Evolutionary conservation across 306 rosid species (phyloP).

Genomic region (Cicer yamashitae): DNA sequence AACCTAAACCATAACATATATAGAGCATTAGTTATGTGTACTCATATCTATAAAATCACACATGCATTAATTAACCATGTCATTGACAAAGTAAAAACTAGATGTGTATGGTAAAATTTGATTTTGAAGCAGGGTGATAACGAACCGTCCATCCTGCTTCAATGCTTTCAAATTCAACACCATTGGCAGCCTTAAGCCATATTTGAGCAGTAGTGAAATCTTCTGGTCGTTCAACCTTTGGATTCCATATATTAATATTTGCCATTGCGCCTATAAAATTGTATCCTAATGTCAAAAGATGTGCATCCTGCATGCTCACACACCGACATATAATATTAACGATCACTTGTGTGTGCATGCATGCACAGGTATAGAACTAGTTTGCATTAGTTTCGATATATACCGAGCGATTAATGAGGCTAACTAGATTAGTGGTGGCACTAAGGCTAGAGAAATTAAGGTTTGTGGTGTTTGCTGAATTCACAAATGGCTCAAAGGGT

Average conservation of each 20-base stretch:
- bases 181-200: conserved; percentile 56
- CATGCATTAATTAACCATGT: not conserved
- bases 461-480: conserved; percentile 27
- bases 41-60: not conserved
- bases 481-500: not conserved
- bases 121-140: not conserved
- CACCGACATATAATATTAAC: not conserved
- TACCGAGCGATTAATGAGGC: not conserved
- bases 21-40: not conserved
- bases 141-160: conserved; percentile 63
- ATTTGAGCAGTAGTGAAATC: conserved; percentile 73
- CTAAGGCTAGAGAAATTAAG: not conserved
- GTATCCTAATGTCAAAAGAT: conserved; percentile 50
- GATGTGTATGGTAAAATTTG: not conserved
- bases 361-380: not conserved
- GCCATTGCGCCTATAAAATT: conserved; percentile 65
- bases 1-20: conserved; percentile 43
- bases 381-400: not conserved
- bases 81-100: too few relatives aligned
- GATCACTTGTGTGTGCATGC: too few relatives aligned
- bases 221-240: conserved; percentile 48
- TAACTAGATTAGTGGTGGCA: too few relatives aligned
- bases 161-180: conserved; percentile 55
- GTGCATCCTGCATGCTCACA: conserved; percentile 32
- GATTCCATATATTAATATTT: conserved; percentile 67